Conservation (phyloP, 805 yeast species). For the Yarrowia sp. region DNA sequence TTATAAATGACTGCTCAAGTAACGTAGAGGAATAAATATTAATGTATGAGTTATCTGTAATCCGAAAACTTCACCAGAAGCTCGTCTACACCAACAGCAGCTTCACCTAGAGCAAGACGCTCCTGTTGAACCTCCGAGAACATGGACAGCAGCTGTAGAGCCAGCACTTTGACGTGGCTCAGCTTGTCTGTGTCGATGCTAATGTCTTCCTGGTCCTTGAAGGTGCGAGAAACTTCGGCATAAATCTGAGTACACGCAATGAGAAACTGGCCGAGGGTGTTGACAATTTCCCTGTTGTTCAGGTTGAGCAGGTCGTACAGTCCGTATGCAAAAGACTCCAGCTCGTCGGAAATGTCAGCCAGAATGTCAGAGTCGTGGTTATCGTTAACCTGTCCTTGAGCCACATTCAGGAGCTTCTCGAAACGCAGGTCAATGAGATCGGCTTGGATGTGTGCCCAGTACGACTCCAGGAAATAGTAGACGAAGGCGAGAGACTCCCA, state of each 20-base stretch:
- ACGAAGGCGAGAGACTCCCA: conserved; percentile 17
- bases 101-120: neutral
- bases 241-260: conserved; percentile 2
- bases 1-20: no score
- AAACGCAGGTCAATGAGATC: conserved; percentile 28
- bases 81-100: neutral
- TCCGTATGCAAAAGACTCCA: conserved; percentile 26
- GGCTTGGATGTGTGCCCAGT: conserved; percentile 31
- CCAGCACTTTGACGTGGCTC: neutral
- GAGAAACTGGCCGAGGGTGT: conserved; percentile 25
- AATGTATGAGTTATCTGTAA: neutral
- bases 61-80: conserved; percentile 8
- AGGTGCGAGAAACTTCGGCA: conserved; percentile 4
- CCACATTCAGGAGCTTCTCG: conserved; percentile 16
- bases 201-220: conserved; percentile 3
- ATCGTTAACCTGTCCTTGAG: neutral
- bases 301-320: conserved; percentile 26
- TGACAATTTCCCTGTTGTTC: conserved; percentile 23
- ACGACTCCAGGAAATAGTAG: conserved; percentile 29
- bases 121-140: conserved; percentile 8
- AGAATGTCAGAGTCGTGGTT: conserved; percentile 17
- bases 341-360: neutral
- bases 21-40: conserved; percentile 8
- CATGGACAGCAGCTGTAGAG: neutral
- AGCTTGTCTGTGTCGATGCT: conserved; percentile 3